Evolutionary conservation across 257 asterid species (phyloP), one percentile per base, ranked within the genome.

Genomic region (Solanum acaule): DNA sequence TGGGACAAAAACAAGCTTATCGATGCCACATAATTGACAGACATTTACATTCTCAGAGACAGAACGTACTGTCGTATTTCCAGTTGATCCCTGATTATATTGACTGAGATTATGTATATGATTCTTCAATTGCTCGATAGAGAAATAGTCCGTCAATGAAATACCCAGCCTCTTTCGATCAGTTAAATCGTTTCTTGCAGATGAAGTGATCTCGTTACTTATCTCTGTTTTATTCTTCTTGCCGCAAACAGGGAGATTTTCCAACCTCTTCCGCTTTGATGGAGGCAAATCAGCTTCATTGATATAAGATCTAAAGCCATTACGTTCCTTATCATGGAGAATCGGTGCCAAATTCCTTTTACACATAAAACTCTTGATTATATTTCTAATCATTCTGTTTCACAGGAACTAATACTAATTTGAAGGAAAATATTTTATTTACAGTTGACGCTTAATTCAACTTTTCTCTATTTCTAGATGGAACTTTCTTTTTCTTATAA

Each of bases 101-200:
- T 81, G 90, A 35, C 89, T 88, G 90, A 94, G 94, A 90, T 95
- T 93, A 72, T 29, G 13, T 85, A 95, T 88, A 87, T 96, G 98
- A 81, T 87, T 90, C 87, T 89, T 92, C 59, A 95, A 91, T 91
- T 94, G 94, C 87, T 93, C 90, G 0, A 92, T 89, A 38, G 91
- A 86, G 93, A 96, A 94, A 86, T 89, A 92, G 91, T 95, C 98
- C 67, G 87, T 87, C 89, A 93, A 87, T 49, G 98, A 92, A 88
- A 94, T 94, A 46, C 94, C 90, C 23, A 90, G 67, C 61, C 78
- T 90, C 88, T 90, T 90, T 77, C 61, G 49, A 25, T 88, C 88
- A 82, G 68, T 67, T 10, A 86, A 88, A 52, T 49, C 84, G 87
- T 88, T 86, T 61, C 83, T 87, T 56, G 75, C 89, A 82, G 89